phyloP scores from a whole-genome alignment of 208 protist genomes.

The Trypanosoma lewisi region DNA sequence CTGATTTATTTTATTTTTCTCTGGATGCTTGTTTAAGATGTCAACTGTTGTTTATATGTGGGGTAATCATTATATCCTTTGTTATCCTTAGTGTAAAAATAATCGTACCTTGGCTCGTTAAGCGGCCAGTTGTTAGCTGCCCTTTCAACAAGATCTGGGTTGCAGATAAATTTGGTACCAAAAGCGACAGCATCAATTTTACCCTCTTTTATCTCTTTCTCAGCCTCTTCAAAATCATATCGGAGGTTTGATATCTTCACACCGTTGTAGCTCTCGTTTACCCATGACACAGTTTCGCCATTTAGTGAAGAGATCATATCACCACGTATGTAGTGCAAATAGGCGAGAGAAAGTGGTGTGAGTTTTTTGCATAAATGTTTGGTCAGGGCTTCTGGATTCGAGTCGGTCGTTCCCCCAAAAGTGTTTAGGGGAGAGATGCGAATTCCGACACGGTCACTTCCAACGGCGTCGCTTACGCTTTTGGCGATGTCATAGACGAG shows the following conservation, averaged over 20 bases:
- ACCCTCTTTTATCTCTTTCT: constrained; percentile 32
- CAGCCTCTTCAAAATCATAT: constrained; percentile 42
- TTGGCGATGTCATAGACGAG: constrained; percentile 78
- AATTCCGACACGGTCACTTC: constrained; percentile 39
- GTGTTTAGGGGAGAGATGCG: constrained; percentile 65
- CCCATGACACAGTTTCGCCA: constrained; percentile 42
- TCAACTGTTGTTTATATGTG: constrained; percentile 14
- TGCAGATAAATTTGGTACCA: constrained; percentile 52
- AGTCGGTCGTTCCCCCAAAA: constrained; percentile 36
- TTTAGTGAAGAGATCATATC: constrained; percentile 21
- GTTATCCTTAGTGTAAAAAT: constrained; percentile 33
- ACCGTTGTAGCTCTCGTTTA: constrained; percentile 40
- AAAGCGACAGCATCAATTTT: constrained; percentile 55
- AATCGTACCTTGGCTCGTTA: constrained; percentile 27
- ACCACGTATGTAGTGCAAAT: constrained; percentile 41
- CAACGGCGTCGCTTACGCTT: constrained; percentile 41
- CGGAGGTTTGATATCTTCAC: constrained; percentile 44
- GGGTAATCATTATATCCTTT: constrained; percentile 53
- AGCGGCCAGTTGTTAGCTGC: constrained; percentile 29
- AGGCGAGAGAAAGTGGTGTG: constrained; percentile 41
- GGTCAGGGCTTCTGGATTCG: constrained; percentile 42
- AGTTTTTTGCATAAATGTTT: constrained; percentile 52
- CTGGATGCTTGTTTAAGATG: too few species aligned
- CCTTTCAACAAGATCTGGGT: constrained; percentile 67
- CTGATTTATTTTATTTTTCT: not conserved